Evolutionary conservation across 495 filamentous ascomycete genomes (phyloP).

Genomic region (Penicillium silybi): DNA sequence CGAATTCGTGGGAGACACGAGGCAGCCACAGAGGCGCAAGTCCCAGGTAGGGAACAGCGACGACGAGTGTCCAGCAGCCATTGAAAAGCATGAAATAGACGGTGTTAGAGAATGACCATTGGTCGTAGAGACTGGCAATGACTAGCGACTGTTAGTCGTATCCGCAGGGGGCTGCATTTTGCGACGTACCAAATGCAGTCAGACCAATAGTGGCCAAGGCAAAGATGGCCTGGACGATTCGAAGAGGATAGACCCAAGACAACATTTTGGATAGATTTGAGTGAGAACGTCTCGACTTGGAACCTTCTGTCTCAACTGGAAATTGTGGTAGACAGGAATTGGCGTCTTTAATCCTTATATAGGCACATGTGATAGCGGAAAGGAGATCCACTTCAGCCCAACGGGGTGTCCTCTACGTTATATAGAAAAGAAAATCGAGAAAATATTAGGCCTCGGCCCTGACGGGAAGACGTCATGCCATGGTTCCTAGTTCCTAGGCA

Average conservation of each 20-base stretch:
- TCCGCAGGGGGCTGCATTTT: not conserved
- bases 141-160: conserved; percentile 7
- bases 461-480: conserved; percentile 11
- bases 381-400: conserved; percentile 13
- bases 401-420: conserved; percentile 7
- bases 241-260: conserved; percentile 44
- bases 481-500: conserved; percentile 4
- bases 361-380: not conserved
- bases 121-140: conserved; percentile 26
- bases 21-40: conserved; percentile 54
- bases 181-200: conserved; percentile 55
- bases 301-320: not conserved
- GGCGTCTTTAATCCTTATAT: not conserved
- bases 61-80: conserved; percentile 58
- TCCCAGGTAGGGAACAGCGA: conserved; percentile 60
- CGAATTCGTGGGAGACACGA: conserved; percentile 48
- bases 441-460: not conserved
- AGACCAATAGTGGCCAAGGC: conserved; percentile 62
- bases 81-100: conserved; percentile 66
- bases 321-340: not conserved
- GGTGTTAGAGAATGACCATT: conserved; percentile 24
- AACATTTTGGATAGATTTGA: conserved; percentile 15
- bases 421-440: conserved; percentile 7
- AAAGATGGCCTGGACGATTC: conserved; percentile 56
- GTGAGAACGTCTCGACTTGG: not conserved